Evolutionary conservation across 139 green algal species (phyloP).

Genomic region (Chlorella vulgaris): DNA sequence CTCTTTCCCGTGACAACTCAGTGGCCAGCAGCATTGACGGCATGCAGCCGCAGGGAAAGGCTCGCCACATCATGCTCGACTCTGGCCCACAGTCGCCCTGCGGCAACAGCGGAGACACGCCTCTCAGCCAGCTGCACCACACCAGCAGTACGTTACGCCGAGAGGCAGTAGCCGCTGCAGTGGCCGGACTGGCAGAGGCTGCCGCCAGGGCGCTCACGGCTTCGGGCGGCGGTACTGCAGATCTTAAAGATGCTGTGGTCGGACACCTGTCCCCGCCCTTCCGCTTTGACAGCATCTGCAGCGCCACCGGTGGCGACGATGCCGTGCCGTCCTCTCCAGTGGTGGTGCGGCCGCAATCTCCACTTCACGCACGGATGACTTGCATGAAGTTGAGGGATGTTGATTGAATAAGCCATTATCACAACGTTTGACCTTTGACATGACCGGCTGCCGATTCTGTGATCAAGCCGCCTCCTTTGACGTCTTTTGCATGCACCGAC

Average conservation of each 20-base stretch:
- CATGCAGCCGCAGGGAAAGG: constrained; percentile 17
- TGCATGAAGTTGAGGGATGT: constrained; percentile 20
- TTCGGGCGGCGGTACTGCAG: too few relatives aligned
- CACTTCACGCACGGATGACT: constrained; percentile 27
- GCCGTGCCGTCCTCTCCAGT: background rate
- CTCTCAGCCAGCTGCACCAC: background rate
- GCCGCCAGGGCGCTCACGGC: background rate
- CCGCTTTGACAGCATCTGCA: background rate
- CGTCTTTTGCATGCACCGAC: too few relatives aligned
- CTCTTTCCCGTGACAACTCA: constrained; percentile 30
- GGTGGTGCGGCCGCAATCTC: background rate
- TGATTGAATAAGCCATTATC: background rate
- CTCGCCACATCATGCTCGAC: constrained; percentile 15
- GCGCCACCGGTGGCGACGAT: background rate
- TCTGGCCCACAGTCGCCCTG: background rate
- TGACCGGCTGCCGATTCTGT: too few relatives aligned
- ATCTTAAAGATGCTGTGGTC: background rate
- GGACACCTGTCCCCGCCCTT: background rate
- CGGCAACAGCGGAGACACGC: background rate
- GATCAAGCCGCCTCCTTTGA: too few relatives aligned
- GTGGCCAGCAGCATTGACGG: constrained; percentile 12
- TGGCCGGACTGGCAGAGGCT: background rate
- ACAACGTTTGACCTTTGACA: too few relatives aligned
- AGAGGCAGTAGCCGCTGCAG: background rate
- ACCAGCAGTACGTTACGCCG: background rate